Conservation (phyloP, 177 flowering plant species). For the Tripterygium wilfordii region DNA sequence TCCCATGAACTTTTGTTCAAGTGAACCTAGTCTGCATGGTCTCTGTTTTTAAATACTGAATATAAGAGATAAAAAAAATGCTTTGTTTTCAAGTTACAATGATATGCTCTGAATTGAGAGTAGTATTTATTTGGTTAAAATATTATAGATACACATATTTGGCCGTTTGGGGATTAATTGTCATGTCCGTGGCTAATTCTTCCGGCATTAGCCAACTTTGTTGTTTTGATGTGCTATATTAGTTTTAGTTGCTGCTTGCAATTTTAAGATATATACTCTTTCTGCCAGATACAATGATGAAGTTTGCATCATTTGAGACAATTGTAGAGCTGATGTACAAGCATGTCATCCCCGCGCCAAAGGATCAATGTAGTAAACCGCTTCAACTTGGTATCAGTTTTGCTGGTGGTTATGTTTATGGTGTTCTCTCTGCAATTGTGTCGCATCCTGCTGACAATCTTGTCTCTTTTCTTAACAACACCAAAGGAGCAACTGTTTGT, state of each 20-base stretch:
- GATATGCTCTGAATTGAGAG: too few relatives aligned
- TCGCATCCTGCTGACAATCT: slow-evolving; percentile 96
- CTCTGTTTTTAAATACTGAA: too few relatives aligned
- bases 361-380: slow-evolving; percentile 67
- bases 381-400: slow-evolving; percentile 87
- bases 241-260: neutral
- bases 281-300: slow-evolving; percentile 85
- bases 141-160: too few relatives aligned
- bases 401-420: slow-evolving; percentile 89
- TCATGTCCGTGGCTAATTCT: too few relatives aligned
- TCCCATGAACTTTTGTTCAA: too few relatives aligned
- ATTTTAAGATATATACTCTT: neutral
- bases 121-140: too few relatives aligned
- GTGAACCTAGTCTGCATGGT: too few relatives aligned
- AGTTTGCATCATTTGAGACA: slow-evolving; percentile 83
- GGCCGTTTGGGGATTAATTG: too few relatives aligned
- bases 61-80: too few relatives aligned
- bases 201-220: neutral
- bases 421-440: slow-evolving; percentile 81
- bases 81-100: too few relatives aligned
- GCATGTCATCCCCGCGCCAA: slow-evolving; percentile 68
- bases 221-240: neutral
- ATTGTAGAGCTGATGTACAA: slow-evolving; percentile 79
- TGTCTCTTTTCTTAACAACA: slow-evolving; percentile 89
- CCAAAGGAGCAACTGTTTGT: slow-evolving; percentile 88